Conservation (phyloP, 305 asterid genomes). For the Salvia sclarea region DNA sequence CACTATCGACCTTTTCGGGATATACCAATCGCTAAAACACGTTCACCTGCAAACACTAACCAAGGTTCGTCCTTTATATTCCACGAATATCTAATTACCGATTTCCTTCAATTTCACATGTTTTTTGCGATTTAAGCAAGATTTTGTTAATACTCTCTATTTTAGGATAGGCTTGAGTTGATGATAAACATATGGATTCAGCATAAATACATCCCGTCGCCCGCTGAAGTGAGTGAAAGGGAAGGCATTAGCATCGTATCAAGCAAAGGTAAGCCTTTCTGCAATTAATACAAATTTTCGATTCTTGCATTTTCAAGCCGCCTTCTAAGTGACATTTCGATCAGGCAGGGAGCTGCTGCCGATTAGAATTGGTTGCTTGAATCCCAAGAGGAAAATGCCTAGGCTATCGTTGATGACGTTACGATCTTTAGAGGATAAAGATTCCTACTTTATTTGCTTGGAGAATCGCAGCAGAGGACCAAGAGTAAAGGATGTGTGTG, state of each 20-base stretch:
- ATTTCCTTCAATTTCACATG: neutral
- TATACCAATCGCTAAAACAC: constrained; percentile 85
- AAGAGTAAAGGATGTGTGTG: constrained; percentile 48
- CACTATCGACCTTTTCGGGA: constrained; percentile 82
- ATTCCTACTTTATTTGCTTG: constrained; percentile 66
- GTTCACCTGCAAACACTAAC: constrained; percentile 94
- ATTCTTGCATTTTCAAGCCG: constrained; percentile 20
- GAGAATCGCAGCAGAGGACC: constrained; percentile 52
- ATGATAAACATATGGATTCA: constrained; percentile 68
- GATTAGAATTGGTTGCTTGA: constrained; percentile 80
- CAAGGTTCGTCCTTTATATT: constrained; percentile 57
- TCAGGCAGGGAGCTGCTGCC: constrained; percentile 69
- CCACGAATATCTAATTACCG: neutral
- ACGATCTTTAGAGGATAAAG: constrained; percentile 49
- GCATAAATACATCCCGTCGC: constrained; percentile 67
- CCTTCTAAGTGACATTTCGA: constrained; percentile 37
- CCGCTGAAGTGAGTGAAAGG: constrained; percentile 81
- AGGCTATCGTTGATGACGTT: constrained; percentile 58
- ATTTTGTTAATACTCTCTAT: constrained; percentile 15
- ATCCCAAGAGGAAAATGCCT: constrained; percentile 52
- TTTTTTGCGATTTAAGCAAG: constrained; percentile 17
- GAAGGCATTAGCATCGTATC: constrained; percentile 65
- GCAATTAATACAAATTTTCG: neutral
- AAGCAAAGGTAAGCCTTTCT: constrained; percentile 53
- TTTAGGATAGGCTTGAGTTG: constrained; percentile 88